These are phyloP conservation scores for Atkinsonella texensis DNA, from an alignment of 2,329 filamentous ascomycete genomes.

Conservation along the genomic window DNA sequence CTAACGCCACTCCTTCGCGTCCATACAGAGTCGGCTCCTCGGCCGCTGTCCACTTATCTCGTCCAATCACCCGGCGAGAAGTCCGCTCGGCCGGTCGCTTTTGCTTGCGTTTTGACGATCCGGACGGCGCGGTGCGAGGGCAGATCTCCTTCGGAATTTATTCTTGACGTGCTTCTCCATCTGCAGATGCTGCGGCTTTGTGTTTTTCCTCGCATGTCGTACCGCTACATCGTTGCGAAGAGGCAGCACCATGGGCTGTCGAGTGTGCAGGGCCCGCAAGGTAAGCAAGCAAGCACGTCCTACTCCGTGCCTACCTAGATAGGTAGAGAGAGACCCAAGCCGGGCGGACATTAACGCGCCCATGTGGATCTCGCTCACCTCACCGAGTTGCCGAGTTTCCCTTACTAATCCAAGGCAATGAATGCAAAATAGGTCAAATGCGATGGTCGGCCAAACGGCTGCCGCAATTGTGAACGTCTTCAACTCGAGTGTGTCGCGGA, in stretches of 20 bases:
- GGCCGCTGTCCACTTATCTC: not conserved
- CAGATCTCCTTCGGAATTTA: not conserved
- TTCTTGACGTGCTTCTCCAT: not conserved
- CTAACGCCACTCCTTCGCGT: slow-evolving; percentile 5
- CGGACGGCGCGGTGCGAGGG: not conserved
- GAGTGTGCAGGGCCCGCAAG: slow-evolving; percentile 29
- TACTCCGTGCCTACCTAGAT: not conserved
- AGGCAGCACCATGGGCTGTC: slow-evolving; percentile 23
- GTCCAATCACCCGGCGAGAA: slow-evolving; percentile 2
- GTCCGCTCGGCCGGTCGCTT: slow-evolving; percentile 4
- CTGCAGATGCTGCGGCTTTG: not conserved
- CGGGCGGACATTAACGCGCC: not conserved
- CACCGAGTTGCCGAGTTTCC: not conserved
- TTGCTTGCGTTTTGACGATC: not conserved
- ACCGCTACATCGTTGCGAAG: slow-evolving; percentile 2
- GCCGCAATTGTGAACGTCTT: slow-evolving; percentile 30
- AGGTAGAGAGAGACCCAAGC: not conserved
- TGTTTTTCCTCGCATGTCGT: not conserved
- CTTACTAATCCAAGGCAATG: not conserved
- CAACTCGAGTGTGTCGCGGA: slow-evolving; percentile 29
- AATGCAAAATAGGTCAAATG: slow-evolving; percentile 25
- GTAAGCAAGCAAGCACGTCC: slow-evolving; percentile 11
- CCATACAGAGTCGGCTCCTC: slow-evolving; percentile 1
- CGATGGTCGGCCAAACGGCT: slow-evolving; percentile 28
- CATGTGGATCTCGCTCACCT: not conserved